phyloP scores from a whole-genome alignment of 1,139 yeast genomes.

The Lodderomyces metapsilosis region DNA sequence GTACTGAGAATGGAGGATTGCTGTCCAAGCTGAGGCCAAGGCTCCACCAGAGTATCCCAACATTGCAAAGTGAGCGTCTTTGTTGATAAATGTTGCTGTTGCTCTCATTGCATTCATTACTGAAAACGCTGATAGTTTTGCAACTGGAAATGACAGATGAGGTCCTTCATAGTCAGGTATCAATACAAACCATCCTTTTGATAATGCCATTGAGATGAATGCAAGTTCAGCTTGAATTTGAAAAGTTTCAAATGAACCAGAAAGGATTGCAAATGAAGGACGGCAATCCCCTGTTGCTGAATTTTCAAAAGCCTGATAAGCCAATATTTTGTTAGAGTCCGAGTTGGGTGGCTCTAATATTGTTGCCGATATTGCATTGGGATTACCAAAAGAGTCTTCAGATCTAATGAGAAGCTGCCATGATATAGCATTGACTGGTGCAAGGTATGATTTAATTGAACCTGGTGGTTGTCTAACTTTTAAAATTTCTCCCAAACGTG shows the following conservation, averaged over 20 bases:
- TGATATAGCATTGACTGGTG: constrained; percentile 18
- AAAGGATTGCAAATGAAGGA: constrained; percentile 30
- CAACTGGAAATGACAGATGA: constrained; percentile 23
- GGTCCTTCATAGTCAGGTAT: constrained; percentile 26
- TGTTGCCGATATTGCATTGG: constrained; percentile 32
- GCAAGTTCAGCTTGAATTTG: constrained; percentile 21
- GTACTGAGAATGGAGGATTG: constrained; percentile 28
- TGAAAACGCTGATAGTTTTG: constrained; percentile 23
- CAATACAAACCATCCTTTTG: constrained; percentile 26
- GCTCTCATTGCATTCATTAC: constrained; percentile 24
- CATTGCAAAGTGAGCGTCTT: constrained; percentile 24
- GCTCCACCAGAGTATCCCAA: constrained; percentile 43
- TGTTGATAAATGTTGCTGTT: constrained; percentile 21
- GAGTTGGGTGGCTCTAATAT: constrained; percentile 31
- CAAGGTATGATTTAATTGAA: constrained; percentile 16
- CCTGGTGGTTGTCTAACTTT: constrained; percentile 15
- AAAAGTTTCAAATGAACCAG: constrained; percentile 17
- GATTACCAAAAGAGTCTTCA: constrained; percentile 30
- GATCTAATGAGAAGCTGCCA: constrained; percentile 37
- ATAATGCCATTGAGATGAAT: constrained; percentile 19
- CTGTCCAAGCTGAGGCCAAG: constrained; percentile 35
- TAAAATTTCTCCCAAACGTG: constrained; percentile 22
- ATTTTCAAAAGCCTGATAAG: constrained; percentile 38
- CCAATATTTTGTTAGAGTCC: constrained; percentile 26
- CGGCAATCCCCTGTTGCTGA: constrained; percentile 29